Evolutionary conservation across 2,329 filamentous ascomycete species (phyloP), one percentile per base, ranked within the genome.

Genomic region (Dothideomycetidae sp.): DNA sequence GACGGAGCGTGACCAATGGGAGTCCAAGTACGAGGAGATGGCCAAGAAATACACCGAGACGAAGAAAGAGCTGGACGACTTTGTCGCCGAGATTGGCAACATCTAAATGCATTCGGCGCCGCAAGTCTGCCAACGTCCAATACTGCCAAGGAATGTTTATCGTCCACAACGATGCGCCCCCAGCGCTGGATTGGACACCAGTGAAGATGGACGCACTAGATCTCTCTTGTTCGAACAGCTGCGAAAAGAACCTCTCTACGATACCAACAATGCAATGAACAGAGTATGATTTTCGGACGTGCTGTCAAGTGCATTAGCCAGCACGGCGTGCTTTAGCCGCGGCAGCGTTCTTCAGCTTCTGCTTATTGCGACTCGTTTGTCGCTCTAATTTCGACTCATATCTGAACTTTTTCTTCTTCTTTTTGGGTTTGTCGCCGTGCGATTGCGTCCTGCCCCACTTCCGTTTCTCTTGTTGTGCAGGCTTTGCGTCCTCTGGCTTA

Each of bases 1-100:
- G 68, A 70, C 75, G 56, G 75, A 86, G 60, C 81, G 83, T 54
- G 85, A 94, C 64, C 76, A 86, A 63, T 94, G 86, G 86, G 90
- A 96, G 71, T 60, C 71, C 63, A 96, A 98, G 71, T 96, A 92
- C 68, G 90, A 96, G 67, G 88, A 96, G 62, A 92, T 93, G 80
- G 63, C 78, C 53, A 81, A 86, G 75, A 93, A 94, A 68, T 81
- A 92, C 70, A 66, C 67, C 49, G 61, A 71, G 41, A 71, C 84
- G 52, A 78, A 93, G 72, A 88, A 88, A 71, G 85, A 94, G 61
- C 69, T 94, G 57, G 78, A 92, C 56, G 81, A 88, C 49, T 82
- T 96, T 63, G 82, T 90, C 66, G 65, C 68, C 52, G 86, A 93
- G 66, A 86, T 96, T 64, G 80, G 79, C 71, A 90, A 84, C 67